Conservation (phyloP, 1,284 basidiomycete genomes). For the Ganoderma sinense region DNA sequence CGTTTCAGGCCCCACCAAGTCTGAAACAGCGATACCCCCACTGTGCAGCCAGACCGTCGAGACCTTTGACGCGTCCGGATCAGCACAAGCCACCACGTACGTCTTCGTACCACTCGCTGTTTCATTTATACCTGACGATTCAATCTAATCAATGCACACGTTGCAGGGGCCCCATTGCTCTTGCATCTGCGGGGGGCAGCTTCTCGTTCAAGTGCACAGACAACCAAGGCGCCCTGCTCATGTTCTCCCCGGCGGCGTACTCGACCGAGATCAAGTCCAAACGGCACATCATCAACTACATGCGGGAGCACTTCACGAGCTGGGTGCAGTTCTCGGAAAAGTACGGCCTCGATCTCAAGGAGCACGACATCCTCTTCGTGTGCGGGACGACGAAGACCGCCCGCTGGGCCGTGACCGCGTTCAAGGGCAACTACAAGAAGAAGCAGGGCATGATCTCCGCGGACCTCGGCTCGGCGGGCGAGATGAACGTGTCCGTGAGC, state of each 20-base stretch:
- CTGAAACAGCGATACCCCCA: slow-evolving; percentile 8
- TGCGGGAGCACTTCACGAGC: slow-evolving; percentile 25
- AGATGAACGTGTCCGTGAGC: neutral
- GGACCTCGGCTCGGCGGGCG: slow-evolving; percentile 4
- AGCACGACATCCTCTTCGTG: slow-evolving; percentile 34
- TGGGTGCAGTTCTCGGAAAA: slow-evolving; percentile 30
- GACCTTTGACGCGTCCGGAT: slow-evolving; percentile 10
- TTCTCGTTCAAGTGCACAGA: slow-evolving; percentile 21
- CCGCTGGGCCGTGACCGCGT: slow-evolving; percentile 30
- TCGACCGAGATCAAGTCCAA: slow-evolving; percentile 18
- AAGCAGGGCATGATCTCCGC: slow-evolving; percentile 4
- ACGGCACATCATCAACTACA: slow-evolving; percentile 25
- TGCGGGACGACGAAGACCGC: slow-evolving; percentile 35
- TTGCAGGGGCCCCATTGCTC: neutral
- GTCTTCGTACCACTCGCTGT: neutral
- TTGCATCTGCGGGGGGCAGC: slow-evolving; percentile 9
- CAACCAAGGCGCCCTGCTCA: slow-evolving; percentile 22
- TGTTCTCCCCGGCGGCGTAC: slow-evolving; percentile 10
- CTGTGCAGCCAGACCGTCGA: slow-evolving; percentile 24
- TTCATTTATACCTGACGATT: neutral
- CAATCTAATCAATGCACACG: no score
- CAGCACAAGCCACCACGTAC: neutral
- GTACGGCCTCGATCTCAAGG: slow-evolving; percentile 20
- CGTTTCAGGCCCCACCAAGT: slow-evolving; percentile 10
- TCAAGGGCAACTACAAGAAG: slow-evolving; percentile 8